Conservation (phyloP, 2,329 filamentous ascomycete species). For the Dothistroma septosporum region DNA sequence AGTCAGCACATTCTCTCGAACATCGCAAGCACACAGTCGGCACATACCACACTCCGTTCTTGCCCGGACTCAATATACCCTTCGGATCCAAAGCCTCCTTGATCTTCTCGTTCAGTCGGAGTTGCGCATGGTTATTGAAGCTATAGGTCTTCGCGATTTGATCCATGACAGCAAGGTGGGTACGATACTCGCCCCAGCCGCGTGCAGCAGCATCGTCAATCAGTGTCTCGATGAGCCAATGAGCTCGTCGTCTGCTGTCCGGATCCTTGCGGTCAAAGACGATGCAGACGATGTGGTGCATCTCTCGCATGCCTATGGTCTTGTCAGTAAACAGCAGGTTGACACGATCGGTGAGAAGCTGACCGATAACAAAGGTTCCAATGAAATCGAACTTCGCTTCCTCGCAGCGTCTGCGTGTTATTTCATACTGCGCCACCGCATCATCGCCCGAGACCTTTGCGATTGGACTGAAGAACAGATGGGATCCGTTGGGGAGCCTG, state of each 20-base stretch:
- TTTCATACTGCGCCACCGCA: slow-evolving; percentile 43
- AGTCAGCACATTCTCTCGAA: too few species aligned
- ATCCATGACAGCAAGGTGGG: slow-evolving; percentile 46
- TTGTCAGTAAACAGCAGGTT: too few species aligned
- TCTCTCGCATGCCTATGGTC: slow-evolving; percentile 45
- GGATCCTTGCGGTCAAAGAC: slow-evolving; percentile 48
- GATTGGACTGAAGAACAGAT: slow-evolving; percentile 52
- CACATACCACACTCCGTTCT: slow-evolving; percentile 38
- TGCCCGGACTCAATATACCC: slow-evolving; percentile 46
- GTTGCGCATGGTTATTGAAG: slow-evolving; percentile 41
- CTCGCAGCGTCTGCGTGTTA: slow-evolving; percentile 34
- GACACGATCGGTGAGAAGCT: too few species aligned
- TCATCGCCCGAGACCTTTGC: slow-evolving; percentile 48
- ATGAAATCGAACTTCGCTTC: slow-evolving; percentile 51
- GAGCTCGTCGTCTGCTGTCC: slow-evolving; percentile 37
- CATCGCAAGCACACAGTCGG: too few species aligned
- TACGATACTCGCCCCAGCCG: slow-evolving; percentile 47
- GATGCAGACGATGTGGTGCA: slow-evolving; percentile 55
- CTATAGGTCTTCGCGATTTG: slow-evolving; percentile 45
- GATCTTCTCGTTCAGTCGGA: slow-evolving; percentile 44
- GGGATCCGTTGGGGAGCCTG: neutral
- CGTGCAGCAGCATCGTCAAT: slow-evolving; percentile 40
- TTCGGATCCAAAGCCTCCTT: slow-evolving; percentile 49
- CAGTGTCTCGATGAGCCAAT: slow-evolving; percentile 38
- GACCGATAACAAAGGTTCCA: slow-evolving; percentile 45